Conservation (phyloP, 257 asterid species). For the Ocimum tenuiflorum region DNA sequence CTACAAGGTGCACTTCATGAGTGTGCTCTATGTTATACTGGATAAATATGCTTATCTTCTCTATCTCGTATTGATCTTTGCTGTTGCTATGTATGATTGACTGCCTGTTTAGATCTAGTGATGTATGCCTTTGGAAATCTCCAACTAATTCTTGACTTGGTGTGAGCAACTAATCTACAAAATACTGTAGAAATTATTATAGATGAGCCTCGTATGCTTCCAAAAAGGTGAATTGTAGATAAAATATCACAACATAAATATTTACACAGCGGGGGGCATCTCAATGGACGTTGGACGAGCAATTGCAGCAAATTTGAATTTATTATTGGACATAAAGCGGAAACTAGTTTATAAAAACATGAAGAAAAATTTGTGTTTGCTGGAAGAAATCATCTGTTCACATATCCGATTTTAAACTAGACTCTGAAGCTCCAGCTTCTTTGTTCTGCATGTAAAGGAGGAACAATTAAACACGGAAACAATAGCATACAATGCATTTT, state of each 20-base stretch:
- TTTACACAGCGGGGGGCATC: too few species aligned
- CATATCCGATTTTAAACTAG: conserved; percentile 8
- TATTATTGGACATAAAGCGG: too few species aligned
- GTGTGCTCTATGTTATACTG: not conserved
- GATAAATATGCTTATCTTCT: not conserved
- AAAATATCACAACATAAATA: not conserved
- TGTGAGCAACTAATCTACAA: too few species aligned
- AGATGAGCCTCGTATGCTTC: not conserved
- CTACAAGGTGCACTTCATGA: not conserved
- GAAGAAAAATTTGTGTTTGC: too few species aligned
- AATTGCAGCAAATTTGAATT: too few species aligned
- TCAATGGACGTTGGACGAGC: too few species aligned
- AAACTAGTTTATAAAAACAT: too few species aligned
- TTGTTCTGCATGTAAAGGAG: conserved; percentile 23
- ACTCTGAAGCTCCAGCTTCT: conserved; percentile 14
- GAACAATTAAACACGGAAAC: not conserved
- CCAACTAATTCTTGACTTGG: not conserved
- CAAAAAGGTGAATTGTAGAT: not conserved
- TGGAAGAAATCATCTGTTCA: not conserved
- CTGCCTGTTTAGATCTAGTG: not conserved
- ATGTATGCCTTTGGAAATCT: not conserved
- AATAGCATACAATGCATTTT: not conserved
- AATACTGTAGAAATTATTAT: too few species aligned
- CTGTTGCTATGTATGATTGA: not conserved
- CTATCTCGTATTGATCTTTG: not conserved